Evolutionary conservation across 2,329 filamentous ascomycete genomes (phyloP).

Genomic region (Fusarium equiseti): DNA sequence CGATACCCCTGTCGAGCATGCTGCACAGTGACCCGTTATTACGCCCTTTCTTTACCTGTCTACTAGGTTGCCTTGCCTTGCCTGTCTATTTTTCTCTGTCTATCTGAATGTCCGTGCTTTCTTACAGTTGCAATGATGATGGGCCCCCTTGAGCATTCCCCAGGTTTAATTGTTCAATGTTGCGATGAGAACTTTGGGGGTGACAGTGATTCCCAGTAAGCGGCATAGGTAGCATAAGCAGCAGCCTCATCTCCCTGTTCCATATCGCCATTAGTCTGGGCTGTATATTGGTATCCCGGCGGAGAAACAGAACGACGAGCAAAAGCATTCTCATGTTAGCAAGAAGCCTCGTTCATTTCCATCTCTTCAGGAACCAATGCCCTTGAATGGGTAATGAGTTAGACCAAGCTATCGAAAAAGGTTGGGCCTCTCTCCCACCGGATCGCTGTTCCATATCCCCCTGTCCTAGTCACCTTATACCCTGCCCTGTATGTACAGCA

Average conservation of each 20-base stretch:
- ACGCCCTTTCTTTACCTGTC: slow-evolving; percentile 15
- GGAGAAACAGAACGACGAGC: neutral
- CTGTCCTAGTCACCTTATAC: neutral
- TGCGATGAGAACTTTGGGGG: slow-evolving; percentile 3
- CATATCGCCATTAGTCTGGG: neutral
- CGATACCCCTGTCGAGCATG: slow-evolving; percentile 38
- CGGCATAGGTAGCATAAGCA: slow-evolving; percentile 14
- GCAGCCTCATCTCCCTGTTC: neutral
- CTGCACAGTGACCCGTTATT: slow-evolving; percentile 31
- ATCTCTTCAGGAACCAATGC: slow-evolving; percentile 2
- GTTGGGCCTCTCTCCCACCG: slow-evolving; percentile 20
- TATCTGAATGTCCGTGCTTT: slow-evolving; percentile 16
- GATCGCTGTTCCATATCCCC: slow-evolving; percentile 26
- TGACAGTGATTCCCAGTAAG: slow-evolving; percentile 14
- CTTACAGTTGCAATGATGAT: slow-evolving; percentile 24
- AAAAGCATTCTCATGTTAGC: slow-evolving; percentile 1
- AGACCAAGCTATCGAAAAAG: slow-evolving; percentile 20
- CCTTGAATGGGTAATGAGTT: neutral
- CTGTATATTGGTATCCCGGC: neutral
- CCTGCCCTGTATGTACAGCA: slow-evolving; percentile 23
- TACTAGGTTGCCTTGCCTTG: neutral
- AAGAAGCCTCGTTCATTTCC: slow-evolving; percentile 4
- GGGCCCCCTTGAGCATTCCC: slow-evolving; percentile 44
- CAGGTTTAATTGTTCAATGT: slow-evolving; percentile 38
- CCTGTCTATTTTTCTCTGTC: neutral